Conservation (phyloP, 148 eudicot genomes). For the Gaultheria prostrata region DNA sequence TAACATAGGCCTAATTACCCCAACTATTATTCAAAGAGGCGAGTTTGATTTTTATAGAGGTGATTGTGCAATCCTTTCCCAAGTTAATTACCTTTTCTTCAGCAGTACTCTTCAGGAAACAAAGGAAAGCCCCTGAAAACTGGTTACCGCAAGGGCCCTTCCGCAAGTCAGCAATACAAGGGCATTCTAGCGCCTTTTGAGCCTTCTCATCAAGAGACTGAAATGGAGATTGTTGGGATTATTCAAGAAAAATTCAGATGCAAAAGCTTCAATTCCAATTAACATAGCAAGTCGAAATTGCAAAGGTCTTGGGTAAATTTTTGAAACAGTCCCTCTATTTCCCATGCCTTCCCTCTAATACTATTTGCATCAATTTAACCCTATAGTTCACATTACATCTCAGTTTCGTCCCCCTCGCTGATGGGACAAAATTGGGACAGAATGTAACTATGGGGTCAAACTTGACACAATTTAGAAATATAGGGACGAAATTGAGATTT, state of each 20-base stretch:
- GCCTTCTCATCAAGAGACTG: slow-evolving; percentile 82
- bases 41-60: slow-evolving; percentile 3
- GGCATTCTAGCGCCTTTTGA: slow-evolving; percentile 80
- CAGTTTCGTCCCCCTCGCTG: too few species aligned
- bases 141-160: slow-evolving; percentile 78
- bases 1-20: too few species aligned
- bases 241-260: slow-evolving; percentile 7
- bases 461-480: too few species aligned
- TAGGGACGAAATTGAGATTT: too few species aligned
- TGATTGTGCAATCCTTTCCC: not conserved
- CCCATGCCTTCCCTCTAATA: too few species aligned
- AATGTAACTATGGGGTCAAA: too few species aligned
- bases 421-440: too few species aligned
- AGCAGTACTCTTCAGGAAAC: slow-evolving; percentile 86
- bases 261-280: not conserved
- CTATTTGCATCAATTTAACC: too few species aligned
- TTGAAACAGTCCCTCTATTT: too few species aligned
- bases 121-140: slow-evolving; percentile 84
- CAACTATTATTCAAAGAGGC: not conserved
- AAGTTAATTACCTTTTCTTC: slow-evolving; percentile 62
- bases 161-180: slow-evolving; percentile 76
- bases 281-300: not conserved
- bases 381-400: too few species aligned
- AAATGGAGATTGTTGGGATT: slow-evolving; percentile 17
- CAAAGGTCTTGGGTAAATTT: not conserved